These are phyloP conservation scores for Elasticomyces elasticus DNA, from an alignment of 495 filamentous ascomycete genomes.

Conservation along the genomic window DNA sequence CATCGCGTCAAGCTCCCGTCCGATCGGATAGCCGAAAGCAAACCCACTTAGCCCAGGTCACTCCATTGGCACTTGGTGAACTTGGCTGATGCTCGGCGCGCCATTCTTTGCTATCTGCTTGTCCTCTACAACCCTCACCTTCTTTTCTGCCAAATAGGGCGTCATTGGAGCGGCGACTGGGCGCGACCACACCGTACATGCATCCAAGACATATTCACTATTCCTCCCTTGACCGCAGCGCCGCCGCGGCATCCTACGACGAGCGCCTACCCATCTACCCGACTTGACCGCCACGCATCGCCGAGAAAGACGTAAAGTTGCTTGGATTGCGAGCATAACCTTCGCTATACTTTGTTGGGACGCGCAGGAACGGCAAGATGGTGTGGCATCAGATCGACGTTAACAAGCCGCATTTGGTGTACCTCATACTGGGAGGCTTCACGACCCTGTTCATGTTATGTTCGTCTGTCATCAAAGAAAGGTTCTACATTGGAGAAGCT, in stretches of 20 bases:
- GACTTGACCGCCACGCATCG: constrained; percentile 2
- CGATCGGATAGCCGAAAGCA: neutral
- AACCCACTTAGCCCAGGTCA: neutral
- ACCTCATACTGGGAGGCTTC: constrained; percentile 96
- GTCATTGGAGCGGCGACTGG: constrained; percentile 43
- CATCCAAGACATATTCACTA: neutral
- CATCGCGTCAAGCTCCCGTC: too few relatives aligned
- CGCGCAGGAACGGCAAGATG: constrained; percentile 42
- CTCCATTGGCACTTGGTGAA: neutral
- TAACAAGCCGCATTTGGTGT: constrained; percentile 94
- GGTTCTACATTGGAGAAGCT: constrained; percentile 96
- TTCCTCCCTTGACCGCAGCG: constrained; percentile 8
- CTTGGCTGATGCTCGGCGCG: constrained; percentile 3
- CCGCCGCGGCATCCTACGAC: constrained; percentile 15
- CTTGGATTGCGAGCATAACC: neutral
- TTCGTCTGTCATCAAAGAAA: constrained; percentile 95
- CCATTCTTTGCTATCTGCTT: neutral
- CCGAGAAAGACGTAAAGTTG: neutral
- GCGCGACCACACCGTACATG: constrained; percentile 35
- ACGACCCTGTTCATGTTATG: constrained; percentile 97
- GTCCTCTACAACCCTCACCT: neutral
- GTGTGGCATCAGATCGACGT: constrained; percentile 87
- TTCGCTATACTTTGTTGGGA: neutral
- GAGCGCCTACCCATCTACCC: constrained; percentile 1
- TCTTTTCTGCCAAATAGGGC: constrained; percentile 11